Evolutionary conservation across 352 stramenopile genomes (phyloP).

Genomic region (Plasmopara halstedii): DNA sequence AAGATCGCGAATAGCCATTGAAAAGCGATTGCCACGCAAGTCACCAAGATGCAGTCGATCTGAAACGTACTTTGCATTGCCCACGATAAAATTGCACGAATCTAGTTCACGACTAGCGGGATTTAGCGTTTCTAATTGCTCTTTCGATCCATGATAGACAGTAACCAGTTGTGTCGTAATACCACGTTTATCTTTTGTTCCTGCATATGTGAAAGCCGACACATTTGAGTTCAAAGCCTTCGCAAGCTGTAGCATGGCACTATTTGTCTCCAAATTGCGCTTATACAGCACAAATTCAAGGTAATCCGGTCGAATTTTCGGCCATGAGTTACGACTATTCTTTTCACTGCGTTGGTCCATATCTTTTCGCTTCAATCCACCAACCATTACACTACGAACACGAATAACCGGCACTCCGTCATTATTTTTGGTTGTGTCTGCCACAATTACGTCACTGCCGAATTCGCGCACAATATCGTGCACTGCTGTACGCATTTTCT

Average conservation of each 20-base stretch:
- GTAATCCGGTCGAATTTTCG: conserved; percentile 78
- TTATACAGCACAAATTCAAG: conserved; percentile 96
- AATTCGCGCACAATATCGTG: conserved; percentile 81
- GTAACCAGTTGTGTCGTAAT: conserved; percentile 95
- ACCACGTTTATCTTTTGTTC: conserved; percentile 96
- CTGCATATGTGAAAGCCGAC: conserved; percentile 86
- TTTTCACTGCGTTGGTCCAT: conserved; percentile 43
- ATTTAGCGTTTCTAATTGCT: conserved; percentile 80
- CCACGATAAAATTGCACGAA: conserved; percentile 87
- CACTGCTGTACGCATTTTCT: conserved; percentile 77
- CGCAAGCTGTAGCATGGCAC: conserved; percentile 70
- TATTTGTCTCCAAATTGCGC: conserved; percentile 94
- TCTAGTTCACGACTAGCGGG: conserved; percentile 49
- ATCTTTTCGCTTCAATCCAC: conserved; percentile 82
- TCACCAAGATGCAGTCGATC: conserved; percentile 90
- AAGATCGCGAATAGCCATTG: conserved; percentile 91
- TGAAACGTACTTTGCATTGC: conserved; percentile 87
- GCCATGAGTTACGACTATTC: conserved; percentile 33
- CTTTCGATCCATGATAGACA: conserved; percentile 66
- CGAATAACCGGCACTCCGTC: conserved; percentile 53
- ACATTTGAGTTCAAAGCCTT: conserved; percentile 65
- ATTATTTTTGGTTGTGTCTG: conserved; percentile 78
- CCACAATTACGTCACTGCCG: conserved; percentile 57
- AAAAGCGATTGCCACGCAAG: conserved; percentile 92
- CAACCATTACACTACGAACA: conserved; percentile 74